Evolutionary conservation across 1,139 yeast species (phyloP), one percentile per base, ranked within the genome.

Genomic region (Kluyveromyces sp.): DNA sequence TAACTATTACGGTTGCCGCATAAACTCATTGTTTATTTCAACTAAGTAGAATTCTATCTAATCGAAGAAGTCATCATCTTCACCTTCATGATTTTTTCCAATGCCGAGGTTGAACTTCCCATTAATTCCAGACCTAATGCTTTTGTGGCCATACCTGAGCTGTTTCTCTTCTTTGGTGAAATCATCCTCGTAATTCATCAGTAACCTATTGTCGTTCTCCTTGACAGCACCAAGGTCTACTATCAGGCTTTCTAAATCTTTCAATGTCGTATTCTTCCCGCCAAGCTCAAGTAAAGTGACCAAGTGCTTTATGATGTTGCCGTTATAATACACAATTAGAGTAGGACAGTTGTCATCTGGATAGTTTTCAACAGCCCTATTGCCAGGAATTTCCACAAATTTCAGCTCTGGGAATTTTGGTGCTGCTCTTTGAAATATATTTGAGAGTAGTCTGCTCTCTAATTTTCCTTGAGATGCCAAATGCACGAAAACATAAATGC

Each of bases 271-370:
- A 42, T 83, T 78, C 58, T 83, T 83, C 1, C 98, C 97, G 3
- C 95, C 96, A 43, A 92, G 64, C 55, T 82, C 80, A 6, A 84
- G 73, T 56, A 92, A 70, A 0, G 96, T 89, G 16, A 89, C 76
- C 53, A 70, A 76, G 62, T 89, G 96, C 58, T 81, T 83, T 25
- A 80, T 66, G 7, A 89, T 92, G 49, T 85, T 78, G 17, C 81
- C 80, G 46, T 85, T 76, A 56, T 77, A 77, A 62, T 92, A 92
- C 1, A 94, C 75, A 39, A 92, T 72, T 17, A 92, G 68, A 0
- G 98, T 94, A 1, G 99, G 99, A 56, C 95, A 84, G 65, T 86
- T 89, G 33, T 75, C 64, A 26, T 86, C 89, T 0, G 97, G 96
- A 61, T 89, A 92, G 59, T 82, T 80, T 57, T 89, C 97, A 50